A percentile compares a stretch with the other conserved stretches of the same genome.
Evolutionary conservation across 2,329 filamentous ascomycete species (phyloP).

Genomic region (Fonsecaea nubica): DNA sequence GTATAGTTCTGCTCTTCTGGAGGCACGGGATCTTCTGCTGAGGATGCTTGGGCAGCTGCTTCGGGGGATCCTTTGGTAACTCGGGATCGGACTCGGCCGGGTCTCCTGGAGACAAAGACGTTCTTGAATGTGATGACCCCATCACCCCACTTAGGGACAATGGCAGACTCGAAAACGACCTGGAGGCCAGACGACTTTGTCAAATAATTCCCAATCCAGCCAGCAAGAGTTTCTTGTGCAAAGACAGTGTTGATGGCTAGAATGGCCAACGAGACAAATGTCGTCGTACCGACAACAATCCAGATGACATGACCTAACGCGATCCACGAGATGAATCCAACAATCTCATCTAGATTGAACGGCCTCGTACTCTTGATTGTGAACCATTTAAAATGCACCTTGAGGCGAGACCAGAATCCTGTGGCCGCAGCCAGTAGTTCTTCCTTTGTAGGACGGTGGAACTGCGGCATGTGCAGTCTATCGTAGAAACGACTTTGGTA

Average conservation of each 20-base stretch:
- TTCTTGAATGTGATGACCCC: conserved; percentile 97
- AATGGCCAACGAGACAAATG: conserved; percentile 91
- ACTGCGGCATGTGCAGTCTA: conserved; percentile 73
- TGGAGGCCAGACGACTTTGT: conserved; percentile 92
- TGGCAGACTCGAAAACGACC: conserved; percentile 95
- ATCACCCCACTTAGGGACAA: conserved; percentile 93
- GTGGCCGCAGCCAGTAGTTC: conserved; percentile 90
- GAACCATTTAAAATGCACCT: conserved; percentile 95
- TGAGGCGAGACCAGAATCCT: conserved; percentile 88
- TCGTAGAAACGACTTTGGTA: conserved; percentile 60
- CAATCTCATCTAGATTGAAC: conserved; percentile 96
- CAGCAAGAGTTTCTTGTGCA: conserved; percentile 92
- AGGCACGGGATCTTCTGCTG: conserved; percentile 61
- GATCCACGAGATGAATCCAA: conserved; percentile 94
- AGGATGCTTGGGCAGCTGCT: conserved; percentile 82
- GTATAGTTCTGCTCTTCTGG: conserved; percentile 93
- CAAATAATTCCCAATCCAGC: conserved; percentile 93
- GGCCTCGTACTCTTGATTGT: conserved; percentile 92
- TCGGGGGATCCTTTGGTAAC: conserved; percentile 91
- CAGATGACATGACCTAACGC: conserved; percentile 91
- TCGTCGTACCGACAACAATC: conserved; percentile 96
- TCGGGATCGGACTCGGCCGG: conserved; percentile 76
- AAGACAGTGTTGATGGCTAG: conserved; percentile 94
- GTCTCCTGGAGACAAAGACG: conserved; percentile 90
- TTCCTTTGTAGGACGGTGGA: conserved; percentile 86